Evolutionary conservation across 2,329 filamentous ascomycete species (phyloP).

Genomic region (Bimuria novae-zelandiae): DNA sequence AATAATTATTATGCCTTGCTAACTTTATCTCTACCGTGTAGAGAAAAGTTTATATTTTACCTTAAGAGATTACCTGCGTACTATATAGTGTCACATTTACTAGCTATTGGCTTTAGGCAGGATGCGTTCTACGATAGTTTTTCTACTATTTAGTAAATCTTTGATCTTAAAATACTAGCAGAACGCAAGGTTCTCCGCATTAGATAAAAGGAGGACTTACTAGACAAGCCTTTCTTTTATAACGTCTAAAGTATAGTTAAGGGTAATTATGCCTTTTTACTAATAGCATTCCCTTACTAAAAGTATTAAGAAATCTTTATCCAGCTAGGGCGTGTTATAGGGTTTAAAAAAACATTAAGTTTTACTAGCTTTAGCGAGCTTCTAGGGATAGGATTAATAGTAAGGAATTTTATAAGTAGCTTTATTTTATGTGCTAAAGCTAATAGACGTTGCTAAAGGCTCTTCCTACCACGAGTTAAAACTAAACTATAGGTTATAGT

Average conservation of each 20-base stretch:
- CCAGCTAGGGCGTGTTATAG: constrained; percentile 20
- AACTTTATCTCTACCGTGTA: constrained; percentile 10
- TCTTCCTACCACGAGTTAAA: neutral
- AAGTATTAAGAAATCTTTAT: too few relatives aligned
- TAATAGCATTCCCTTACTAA: too few relatives aligned
- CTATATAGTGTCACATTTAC: too few relatives aligned
- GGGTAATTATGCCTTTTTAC: too few relatives aligned
- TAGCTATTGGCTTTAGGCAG: too few relatives aligned
- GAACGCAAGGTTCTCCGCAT: constrained; percentile 19
- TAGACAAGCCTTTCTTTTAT: too few relatives aligned
- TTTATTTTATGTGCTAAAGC: neutral
- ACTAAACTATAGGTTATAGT: constrained; percentile 13
- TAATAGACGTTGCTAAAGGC: neutral
- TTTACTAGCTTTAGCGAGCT: constrained; percentile 22
- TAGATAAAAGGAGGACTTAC: constrained; percentile 21
- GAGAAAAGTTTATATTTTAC: constrained; percentile 21
- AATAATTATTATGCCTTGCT: constrained; percentile 13
- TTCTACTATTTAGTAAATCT: too few relatives aligned
- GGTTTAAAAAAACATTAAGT: constrained; percentile 22
- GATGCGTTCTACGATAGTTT: too few relatives aligned
- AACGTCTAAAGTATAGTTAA: too few relatives aligned
- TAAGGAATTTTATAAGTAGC: constrained; percentile 5
- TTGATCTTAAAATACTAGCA: constrained; percentile 21
- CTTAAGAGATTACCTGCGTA: too few relatives aligned
- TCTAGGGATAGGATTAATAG: constrained; percentile 25